Conservation (phyloP, 1,139 yeast species). For the Pichia sp. region DNA sequence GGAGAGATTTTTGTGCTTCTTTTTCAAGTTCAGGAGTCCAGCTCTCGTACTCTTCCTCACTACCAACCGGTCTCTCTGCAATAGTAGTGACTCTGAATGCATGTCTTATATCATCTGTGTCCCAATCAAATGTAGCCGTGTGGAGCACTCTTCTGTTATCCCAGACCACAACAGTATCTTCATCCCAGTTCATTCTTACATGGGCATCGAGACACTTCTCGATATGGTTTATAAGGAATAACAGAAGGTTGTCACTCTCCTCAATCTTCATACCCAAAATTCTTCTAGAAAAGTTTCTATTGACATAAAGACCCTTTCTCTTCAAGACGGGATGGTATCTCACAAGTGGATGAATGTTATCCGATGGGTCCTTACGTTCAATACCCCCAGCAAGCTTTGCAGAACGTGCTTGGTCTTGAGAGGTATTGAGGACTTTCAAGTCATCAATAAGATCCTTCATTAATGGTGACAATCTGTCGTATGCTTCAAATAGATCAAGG, state of each 20-base stretch:
- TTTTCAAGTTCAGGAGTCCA: slow-evolving; percentile 25
- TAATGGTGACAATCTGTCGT: slow-evolving; percentile 57
- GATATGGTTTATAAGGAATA: slow-evolving; percentile 46
- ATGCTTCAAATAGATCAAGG: slow-evolving; percentile 58
- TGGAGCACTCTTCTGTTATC: slow-evolving; percentile 63
- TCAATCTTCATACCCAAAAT: slow-evolving; percentile 60
- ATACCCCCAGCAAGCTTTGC: slow-evolving; percentile 49
- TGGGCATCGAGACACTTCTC: slow-evolving; percentile 46
- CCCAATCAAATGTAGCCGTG: slow-evolving; percentile 61
- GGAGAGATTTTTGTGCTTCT: slow-evolving; percentile 12
- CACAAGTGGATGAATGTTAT: slow-evolving; percentile 57
- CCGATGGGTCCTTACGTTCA: slow-evolving; percentile 56
- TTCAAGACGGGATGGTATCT: slow-evolving; percentile 66
- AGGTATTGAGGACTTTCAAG: slow-evolving; percentile 59
- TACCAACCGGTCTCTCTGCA: slow-evolving; percentile 38
- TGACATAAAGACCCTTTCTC: slow-evolving; percentile 51
- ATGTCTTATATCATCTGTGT: slow-evolving; percentile 48
- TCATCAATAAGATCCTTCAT: slow-evolving; percentile 50
- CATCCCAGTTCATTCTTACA: slow-evolving; percentile 51
- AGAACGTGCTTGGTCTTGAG: slow-evolving; percentile 57
- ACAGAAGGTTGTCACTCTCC: slow-evolving; percentile 51
- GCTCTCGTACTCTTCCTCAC: slow-evolving; percentile 22
- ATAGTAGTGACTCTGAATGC: slow-evolving; percentile 63
- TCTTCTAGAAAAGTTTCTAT: slow-evolving; percentile 53
- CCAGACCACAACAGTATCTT: slow-evolving; percentile 61